Conservation (phyloP, 371 early-diverging fungal species). For the Mucor indicus region DNA sequence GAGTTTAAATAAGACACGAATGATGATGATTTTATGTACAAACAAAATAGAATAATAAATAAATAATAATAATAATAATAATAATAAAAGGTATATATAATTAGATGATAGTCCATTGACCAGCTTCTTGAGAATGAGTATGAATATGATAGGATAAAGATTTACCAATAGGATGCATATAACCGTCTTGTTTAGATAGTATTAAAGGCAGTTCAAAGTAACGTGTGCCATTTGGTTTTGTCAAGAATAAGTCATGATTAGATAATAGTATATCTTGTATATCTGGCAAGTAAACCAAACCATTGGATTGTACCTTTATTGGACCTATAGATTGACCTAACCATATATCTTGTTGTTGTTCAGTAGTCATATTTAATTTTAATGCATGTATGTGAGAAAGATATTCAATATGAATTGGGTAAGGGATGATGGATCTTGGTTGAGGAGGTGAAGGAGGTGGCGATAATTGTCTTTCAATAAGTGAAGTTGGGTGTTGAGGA, state of each 20-base stretch:
- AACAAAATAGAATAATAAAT: no score
- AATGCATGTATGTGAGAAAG: slow-evolving; percentile 17
- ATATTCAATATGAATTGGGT: slow-evolving; percentile 32
- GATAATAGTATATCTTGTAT: slow-evolving; percentile 15
- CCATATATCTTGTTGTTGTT: no score
- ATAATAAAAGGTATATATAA: background rate
- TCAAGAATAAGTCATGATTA: slow-evolving; percentile 27
- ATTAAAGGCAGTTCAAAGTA: slow-evolving; percentile 37
- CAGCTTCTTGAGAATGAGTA: background rate
- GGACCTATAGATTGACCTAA: no score
- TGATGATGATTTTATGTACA: no score
- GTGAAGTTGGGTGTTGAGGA: slow-evolving; percentile 14
- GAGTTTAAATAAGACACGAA: no score
- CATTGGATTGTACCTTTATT: no score
- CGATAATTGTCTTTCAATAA: slow-evolving; percentile 10
- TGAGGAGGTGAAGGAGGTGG: slow-evolving; percentile 41
- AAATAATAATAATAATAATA: slow-evolving; percentile 12
- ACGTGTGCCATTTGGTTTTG: slow-evolving; percentile 28
- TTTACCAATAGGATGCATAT: slow-evolving; percentile 35
- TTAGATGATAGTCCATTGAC: slow-evolving; percentile 4
- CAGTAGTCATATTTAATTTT: no score
- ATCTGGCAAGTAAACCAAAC: slow-evolving; percentile 12
- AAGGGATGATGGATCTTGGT: slow-evolving; percentile 40
- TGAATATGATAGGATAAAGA: slow-evolving; percentile 25
- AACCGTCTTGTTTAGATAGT: slow-evolving; percentile 38